Base-by-base conservation (phyloP, 805 yeast genomes). In the Saturnispora gosingensis region DNA sequence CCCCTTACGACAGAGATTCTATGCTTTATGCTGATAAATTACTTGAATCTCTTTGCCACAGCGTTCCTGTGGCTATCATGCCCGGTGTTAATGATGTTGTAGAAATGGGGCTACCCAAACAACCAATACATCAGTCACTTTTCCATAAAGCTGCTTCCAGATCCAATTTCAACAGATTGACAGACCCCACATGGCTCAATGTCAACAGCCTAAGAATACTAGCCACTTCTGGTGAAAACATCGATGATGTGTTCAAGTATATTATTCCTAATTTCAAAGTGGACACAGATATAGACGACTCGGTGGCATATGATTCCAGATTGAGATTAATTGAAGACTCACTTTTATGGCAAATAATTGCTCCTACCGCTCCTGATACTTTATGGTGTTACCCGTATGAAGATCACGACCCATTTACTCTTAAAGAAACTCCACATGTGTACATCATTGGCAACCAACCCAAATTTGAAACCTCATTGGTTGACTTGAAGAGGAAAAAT, bases 351-450 rank as follows among this genome's bases (percentile, higher is more conserved):
- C 91, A 89, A 60, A 88, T 88, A 61, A 72, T 87, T 24, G 82
- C 87, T 0, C 99, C 99, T 2, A 89, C 97, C 0, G 95, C 97
- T 1, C 99, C 99, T 0, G 98, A 93, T 61, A 93, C 99, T 0
- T 68, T 93, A 43, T 85, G 90, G 75, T 82, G 95, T 57, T 89
- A 88, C 59, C 97, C 99, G 1, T 90, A 75, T 60, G 75, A 76
- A 10, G 78, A 80, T 25, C 60, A 63, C 2, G 98, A 93, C 65
- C 98, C 98, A 3, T 88, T 91, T 65, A 72, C 82, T 2, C 69
- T 93, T n/a, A 70, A 70, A 9, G 87, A 86, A 60, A 79, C 86
- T 16, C 98, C 98, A 0, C 90, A 88, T 63, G 83, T 90, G 3
- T 88, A 85, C 61, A 80, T 88, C 59, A 88, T 80, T 3, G 98